phyloP scores from a whole-genome alignment of 1,284 basidiomycete genomes.

The Leccinum angustisporum region DNA sequence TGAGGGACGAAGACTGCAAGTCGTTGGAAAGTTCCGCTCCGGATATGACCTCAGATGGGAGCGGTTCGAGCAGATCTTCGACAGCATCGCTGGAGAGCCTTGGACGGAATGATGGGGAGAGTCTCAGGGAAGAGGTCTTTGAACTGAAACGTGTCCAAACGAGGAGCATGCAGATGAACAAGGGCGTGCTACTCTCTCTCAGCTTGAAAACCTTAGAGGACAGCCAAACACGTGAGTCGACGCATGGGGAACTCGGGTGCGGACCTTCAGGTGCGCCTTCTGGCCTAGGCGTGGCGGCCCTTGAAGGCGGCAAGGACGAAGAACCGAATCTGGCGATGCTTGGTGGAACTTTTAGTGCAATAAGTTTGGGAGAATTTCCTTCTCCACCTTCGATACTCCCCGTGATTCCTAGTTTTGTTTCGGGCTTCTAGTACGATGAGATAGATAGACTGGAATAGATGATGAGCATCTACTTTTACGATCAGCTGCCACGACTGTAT shows the following conservation, averaged over 20 bases:
- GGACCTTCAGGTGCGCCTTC: constrained; percentile 9
- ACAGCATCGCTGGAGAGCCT: constrained; percentile 28
- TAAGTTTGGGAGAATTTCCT: constrained; percentile 47
- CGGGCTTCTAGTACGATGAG: constrained; percentile 20
- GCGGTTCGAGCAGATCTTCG: constrained; percentile 27
- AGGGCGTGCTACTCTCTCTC: constrained; percentile 41
- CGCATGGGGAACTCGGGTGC: constrained; percentile 12
- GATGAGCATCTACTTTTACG: too few species aligned
- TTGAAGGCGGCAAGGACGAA: constrained; percentile 9
- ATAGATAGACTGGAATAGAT: not conserved
- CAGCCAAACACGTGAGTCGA: constrained; percentile 12
- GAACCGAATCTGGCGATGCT: constrained; percentile 35
- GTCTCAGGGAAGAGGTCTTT: constrained; percentile 36
- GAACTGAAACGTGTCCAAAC: constrained; percentile 46
- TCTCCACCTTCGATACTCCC: constrained; percentile 40
- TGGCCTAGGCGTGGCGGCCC: constrained; percentile 3
- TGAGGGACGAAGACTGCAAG: constrained; percentile 22
- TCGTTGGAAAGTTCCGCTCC: constrained; percentile 27
- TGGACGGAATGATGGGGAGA: constrained; percentile 21
- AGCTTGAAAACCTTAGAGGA: constrained; percentile 17
- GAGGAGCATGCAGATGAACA: constrained; percentile 48
- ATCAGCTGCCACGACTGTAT: not conserved
- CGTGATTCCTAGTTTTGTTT: constrained; percentile 33
- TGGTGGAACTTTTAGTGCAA: constrained; percentile 37
- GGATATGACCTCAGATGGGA: constrained; percentile 29